Base-by-base conservation (phyloP, 1,284 basidiomycete species). In the Wolfiporia cocos region DNA sequence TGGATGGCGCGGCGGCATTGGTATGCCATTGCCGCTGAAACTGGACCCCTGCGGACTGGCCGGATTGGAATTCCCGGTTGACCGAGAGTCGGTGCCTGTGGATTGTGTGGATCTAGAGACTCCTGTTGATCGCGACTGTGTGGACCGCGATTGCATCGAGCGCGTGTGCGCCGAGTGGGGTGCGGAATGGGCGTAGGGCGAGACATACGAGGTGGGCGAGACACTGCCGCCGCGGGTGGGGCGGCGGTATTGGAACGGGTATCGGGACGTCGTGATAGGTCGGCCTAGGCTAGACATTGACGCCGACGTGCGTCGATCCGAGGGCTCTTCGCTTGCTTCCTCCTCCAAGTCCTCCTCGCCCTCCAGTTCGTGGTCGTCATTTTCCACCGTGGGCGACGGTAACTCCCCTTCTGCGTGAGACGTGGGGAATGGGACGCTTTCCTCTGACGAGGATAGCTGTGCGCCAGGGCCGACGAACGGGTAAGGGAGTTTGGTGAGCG, bases 251-350 rank as follows among this genome's bases (percentile, higher is more conserved):
- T 76, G 70, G 70, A 86, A 85, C 3, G 82, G 85, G 56, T 83
- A 85, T 1, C 81, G 73, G 4, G 81, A 78, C 15, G 64, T 59
- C 15, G 64, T 59, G 39, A 89, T 68, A 1, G 84, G 86, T n/a
- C 81, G 79, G 2, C 86, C 86, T 5, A 89, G 71, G 51, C 80
- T 83, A 4, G 85, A 87, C 76, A 89, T 78, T 3, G 85, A 88
- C 15, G 76, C 82, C 3, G 83, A 86, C 1, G 75, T 80, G 22
- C 78, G 73, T 29, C 73, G 71, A 10, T 56, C 61, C 22, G 74
- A 71, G 4, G 77, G 78, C 4, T 65, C 70, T 2, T 69, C 68
- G 22, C 61, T 54, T 0, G 65, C 58, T 14, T 59, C 60, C 14
- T 51, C 53, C 15, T 55, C 53, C 3, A 51, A 54, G 14, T 48